Base-by-base conservation (phyloP, 225 moss, liverwort and hornwort species). In the Straminergon stramineum region DNA sequence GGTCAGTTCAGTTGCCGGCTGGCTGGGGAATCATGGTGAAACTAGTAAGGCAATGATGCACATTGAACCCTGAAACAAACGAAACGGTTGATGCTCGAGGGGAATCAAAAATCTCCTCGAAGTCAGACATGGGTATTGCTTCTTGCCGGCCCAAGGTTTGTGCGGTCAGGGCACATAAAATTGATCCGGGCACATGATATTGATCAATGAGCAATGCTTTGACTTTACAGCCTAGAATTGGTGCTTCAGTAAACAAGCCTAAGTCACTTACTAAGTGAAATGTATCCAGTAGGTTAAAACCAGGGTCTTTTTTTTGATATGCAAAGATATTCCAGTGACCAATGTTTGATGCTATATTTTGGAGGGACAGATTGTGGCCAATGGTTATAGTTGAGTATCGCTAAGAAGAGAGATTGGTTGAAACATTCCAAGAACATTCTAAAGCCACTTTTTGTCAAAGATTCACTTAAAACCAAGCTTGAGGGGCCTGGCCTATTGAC, bases 321-420 rank as follows among this genome's bases (percentile, higher is more conserved):
- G 7, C 57, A 7, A 57, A n/a, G 17, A 16, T 79, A 39, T 27
- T 11, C 11, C 0, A 0, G 0, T 5, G 19, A 39, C 3, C 80
- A 39, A 79, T 39, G 39, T 24, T 2, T 52, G 2, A 23, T 2
- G 2, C 8, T 0, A 7, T 1, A 17, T 79, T 58, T 79, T 39
- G n/a, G 1, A 39, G 10, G 57, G 79, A 11, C 2, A 58, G 1
- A 57, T 2, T 57, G 7, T n/a, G 17, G 79, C 7, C 11, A 17
- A 17, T 17, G 17, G n/a, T 27, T 26, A 3, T 6, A 22, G 56
- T 0, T 37, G 1, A 8, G 24, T 24, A 24, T 37, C 0, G 0
- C 10, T 4, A 26, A 10, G 6, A 37, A 37, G 4, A 57, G 10
- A 57, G 27, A 10, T 12, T 28, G 5, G 18, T 39, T 80, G 41